These are phyloP conservation scores for Mycena polygramma DNA, from an alignment of 768 basidiomycete species.

Conservation along the genomic window DNA sequence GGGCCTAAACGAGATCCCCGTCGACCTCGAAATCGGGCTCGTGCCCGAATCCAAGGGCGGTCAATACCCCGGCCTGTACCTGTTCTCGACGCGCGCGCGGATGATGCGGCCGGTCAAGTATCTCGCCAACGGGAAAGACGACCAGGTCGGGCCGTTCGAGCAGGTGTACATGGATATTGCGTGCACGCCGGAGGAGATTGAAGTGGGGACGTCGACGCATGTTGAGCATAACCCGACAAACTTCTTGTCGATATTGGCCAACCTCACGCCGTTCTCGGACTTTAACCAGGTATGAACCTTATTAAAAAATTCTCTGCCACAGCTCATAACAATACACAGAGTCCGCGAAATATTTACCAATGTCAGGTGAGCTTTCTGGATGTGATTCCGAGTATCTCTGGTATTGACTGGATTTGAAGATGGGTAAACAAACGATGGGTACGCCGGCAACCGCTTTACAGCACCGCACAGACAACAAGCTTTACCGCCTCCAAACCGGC, in stretches of 20 bases:
- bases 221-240: conserved; percentile 96
- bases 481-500: conserved; percentile 95
- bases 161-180: conserved; percentile 99
- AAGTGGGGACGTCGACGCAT: conserved; percentile 83
- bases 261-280: conserved; percentile 98
- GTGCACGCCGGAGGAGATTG: conserved; percentile 88
- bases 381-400: background rate
- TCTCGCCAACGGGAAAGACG: conserved; percentile 85
- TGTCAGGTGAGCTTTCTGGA: conserved; percentile 72
- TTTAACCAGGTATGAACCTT: conserved; percentile 88
- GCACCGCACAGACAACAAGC: conserved; percentile 97
- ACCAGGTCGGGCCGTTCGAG: conserved; percentile 96
- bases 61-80: conserved; percentile 95
- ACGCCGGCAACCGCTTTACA: conserved; percentile 93
- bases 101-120: conserved; percentile 99
- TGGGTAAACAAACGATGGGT: conserved; percentile 99
- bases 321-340: conserved; percentile 55
- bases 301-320: conserved; percentile 31
- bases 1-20: conserved; percentile 80
- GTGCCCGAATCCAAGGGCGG: conserved; percentile 93
- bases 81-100: conserved; percentile 87
- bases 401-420: conserved; percentile 59
- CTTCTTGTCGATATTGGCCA: conserved; percentile 96
- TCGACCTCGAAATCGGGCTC: conserved; percentile 95
- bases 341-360: conserved; percentile 92